Base-by-base conservation (phyloP, 306 rosid genomes). In the Gillenia trifoliata region DNA sequence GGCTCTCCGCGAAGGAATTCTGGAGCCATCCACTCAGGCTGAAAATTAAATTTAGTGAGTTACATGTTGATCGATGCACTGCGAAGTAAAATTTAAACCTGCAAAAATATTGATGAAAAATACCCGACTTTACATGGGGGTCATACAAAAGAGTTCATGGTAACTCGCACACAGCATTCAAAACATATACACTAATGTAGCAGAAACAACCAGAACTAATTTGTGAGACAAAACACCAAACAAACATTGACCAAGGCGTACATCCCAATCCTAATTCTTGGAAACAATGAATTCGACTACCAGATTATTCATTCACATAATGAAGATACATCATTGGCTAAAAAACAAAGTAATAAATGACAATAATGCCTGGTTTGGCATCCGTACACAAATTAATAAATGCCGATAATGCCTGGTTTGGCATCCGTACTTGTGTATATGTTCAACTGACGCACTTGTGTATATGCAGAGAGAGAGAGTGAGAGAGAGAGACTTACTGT, bases 1-100 rank as follows among this genome's bases (percentile, higher is more conserved):
- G 97, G 97, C 75, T 94, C 99, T 71, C 96, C 99, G 0, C 96
- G 97, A 68, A 94, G 99, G 83, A 94, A 94, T 73, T 94, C 97
- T 6, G 99, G 99, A 83, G 99, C 99, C 99, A 94, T 94, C 99
- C 99, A 94, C 93, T 92, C 99, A 0, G 96, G 95, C 99, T 94
- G 84, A 83, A 92, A 90, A 85, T 61, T 86, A 86, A 82, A 84
- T 67, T 36, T 84, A 79, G 75, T 75, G 75, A 73, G 88, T 86
- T 83, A 84, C 71, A 81, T 82, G 75, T 59, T 75, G 79, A 70
- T 74, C 74, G 77, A 79, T 68, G 80, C 76, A 78, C 75, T 50
- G 81, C 75, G 25, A 81, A 81, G 81, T 73, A 78, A 78, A 81
- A 83, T 30, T 68, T 85, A 79, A 83, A 74, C 80, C 76, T 65